A percentile compares a stretch with the other conserved stretches of the same genome.
These are phyloP conservation scores for Fusarium sp. DNA, from an alignment of 2,329 filamentous ascomycete genomes.

Conservation along the genomic window DNA sequence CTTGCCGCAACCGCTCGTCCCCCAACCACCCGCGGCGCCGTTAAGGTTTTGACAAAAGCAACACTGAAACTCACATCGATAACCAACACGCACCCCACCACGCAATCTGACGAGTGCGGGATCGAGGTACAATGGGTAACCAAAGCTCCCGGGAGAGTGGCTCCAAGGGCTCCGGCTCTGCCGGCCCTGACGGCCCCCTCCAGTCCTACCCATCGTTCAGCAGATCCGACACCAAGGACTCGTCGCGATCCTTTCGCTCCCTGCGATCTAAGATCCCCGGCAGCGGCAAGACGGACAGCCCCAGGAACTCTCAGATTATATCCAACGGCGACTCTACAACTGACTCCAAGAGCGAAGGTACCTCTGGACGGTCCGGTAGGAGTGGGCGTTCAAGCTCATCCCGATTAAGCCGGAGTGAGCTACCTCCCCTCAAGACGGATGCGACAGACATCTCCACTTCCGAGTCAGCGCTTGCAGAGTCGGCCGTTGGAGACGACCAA, in stretches of 20 bases:
- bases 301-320: conserved; percentile 78
- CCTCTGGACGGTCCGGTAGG: conserved; percentile 78
- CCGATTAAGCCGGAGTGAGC: conserved; percentile 60
- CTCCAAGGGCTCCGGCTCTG: conserved; percentile 63
- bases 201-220: conserved; percentile 93
- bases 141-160: conserved; percentile 73
- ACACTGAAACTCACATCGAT: conserved; percentile 32
- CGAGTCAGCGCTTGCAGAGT: conserved; percentile 54
- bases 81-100: conserved; percentile 40
- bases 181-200: conserved; percentile 63
- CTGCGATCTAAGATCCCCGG: conserved; percentile 92
- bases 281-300: conserved; percentile 79
- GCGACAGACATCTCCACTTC: conserved; percentile 56
- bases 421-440: conserved; percentile 55
- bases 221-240: conserved; percentile 93
- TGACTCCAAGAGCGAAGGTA: conserved; percentile 74
- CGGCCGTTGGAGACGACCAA: conserved; percentile 60
- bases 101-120: conserved; percentile 39
- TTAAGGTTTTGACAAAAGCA: conserved; percentile 29
- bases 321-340: conserved; percentile 66
- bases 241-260: conserved; percentile 84
- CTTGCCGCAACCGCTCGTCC: conserved; percentile 6
- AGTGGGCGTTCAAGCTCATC: conserved; percentile 67
- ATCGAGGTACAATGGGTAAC: conserved; percentile 73
- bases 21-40: conserved; percentile 20